These are phyloP conservation scores for Rhododendron henanense DNA, from an alignment of 148 eudicot species.

Conservation along the genomic window DNA sequence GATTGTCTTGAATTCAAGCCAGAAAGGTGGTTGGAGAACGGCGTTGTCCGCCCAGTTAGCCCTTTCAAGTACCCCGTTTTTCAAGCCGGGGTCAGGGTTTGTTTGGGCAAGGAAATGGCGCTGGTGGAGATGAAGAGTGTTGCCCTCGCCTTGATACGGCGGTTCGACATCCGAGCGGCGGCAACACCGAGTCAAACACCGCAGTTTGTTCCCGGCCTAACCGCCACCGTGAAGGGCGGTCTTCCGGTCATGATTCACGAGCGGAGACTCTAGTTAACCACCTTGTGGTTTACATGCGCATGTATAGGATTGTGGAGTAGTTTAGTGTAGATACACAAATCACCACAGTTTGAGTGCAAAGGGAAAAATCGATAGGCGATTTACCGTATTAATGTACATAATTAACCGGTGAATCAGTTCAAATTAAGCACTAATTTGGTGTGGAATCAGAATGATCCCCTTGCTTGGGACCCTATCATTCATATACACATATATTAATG, in stretches of 20 bases:
- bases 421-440: too few species aligned
- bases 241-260: slow-evolving; percentile 39
- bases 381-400: neutral
- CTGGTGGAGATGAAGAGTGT: slow-evolving; percentile 28
- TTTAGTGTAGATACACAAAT: too few species aligned
- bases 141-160: slow-evolving; percentile 25
- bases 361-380: neutral
- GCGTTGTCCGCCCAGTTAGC: slow-evolving; percentile 8
- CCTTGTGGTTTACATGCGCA: neutral
- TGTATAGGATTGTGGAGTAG: neutral
- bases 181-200: slow-evolving; percentile 21
- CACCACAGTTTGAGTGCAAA: too few species aligned
- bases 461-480: too few species aligned
- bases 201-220: slow-evolving; percentile 53
- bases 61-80: slow-evolving; percentile 29
- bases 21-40: slow-evolving; percentile 15
- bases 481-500: too few species aligned
- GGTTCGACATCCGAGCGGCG: slow-evolving; percentile 35
- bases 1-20: slow-evolving; percentile 25
- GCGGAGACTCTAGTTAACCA: neutral
- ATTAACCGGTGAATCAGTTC: neutral
- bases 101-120: slow-evolving; percentile 26
- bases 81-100: slow-evolving; percentile 27
- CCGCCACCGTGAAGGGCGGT: slow-evolving; percentile 63
- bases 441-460: too few species aligned